Base-by-base conservation (phyloP, 2,329 filamentous ascomycete species). In the Ilyonectria destructans region DNA sequence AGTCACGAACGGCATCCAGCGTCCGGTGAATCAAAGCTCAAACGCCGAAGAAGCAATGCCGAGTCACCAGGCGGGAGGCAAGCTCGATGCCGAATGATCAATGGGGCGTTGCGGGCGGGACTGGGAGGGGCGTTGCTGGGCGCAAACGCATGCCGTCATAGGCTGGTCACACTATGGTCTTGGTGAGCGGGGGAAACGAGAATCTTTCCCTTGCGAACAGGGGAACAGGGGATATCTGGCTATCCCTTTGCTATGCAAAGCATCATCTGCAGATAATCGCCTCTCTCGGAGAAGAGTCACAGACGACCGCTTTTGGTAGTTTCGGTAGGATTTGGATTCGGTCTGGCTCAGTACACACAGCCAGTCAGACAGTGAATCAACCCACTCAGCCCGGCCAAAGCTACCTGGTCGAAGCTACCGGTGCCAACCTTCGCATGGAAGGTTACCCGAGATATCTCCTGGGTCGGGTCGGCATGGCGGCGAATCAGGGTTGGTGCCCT, bases 401-500 rank as follows among this genome's bases (percentile, higher is more conserved):
- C 29, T 33, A 56, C 48, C 58, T 51, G 33, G 9, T 13, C 17
- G 55, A 51, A 37, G 29, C 29, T 33, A 31, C 17, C 9, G 9
- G 26, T 35, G 40, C 62, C 62, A 65, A 48, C 37, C 61, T 64
- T 64, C 45, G 21, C 48, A 65, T 59, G 56, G 51, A 49, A 59
- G 49, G 62, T 59, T 62, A 62, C 48, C 64, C 64, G 64, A 67
- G 64, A 62, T 67, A 67, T 67, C 64, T 67, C 64, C 64, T 54
- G 61, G 49, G n/a, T 26, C 26, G 26, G 23, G 17, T 33, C n/a
- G 49, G 26, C 26, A 49, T 40, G 58, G 64, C 69, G 58, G 58
- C 69, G 69, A 71, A 69, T 71, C 68, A 75, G 74, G 74, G 74
- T 74, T 76, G 74, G 58, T 76, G 73, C 74, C 74, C 74, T 74